phyloP scores from a whole-genome alignment of 2,329 filamentous ascomycete species.

The Aulographum hederae region DNA sequence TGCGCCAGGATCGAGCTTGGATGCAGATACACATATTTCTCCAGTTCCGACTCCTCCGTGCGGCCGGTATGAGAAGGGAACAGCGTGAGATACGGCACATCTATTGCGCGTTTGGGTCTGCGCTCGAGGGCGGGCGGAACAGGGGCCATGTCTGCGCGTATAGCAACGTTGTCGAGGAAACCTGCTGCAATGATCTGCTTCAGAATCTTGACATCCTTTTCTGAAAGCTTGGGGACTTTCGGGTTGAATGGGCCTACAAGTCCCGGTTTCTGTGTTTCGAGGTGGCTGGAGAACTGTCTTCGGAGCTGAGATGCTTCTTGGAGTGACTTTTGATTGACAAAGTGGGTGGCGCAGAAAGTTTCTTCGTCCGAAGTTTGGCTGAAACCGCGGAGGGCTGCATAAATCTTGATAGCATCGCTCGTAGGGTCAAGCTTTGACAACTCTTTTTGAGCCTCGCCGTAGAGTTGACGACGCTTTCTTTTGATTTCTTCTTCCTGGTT shows the following conservation, averaged over 20 bases:
- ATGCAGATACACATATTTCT: conserved; percentile 59
- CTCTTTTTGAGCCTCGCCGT: conserved; percentile 56
- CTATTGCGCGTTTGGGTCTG: conserved; percentile 69
- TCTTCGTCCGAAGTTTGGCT: conserved; percentile 41
- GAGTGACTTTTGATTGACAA: conserved; percentile 73
- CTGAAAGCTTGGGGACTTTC: conserved; percentile 36
- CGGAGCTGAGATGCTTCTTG: conserved; percentile 73
- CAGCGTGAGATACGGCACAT: conserved; percentile 80
- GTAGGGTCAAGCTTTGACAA: conserved; percentile 68
- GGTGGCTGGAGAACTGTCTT: conserved; percentile 62
- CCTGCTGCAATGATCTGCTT: conserved; percentile 86
- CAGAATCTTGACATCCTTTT: conserved; percentile 53
- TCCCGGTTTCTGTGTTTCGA: conserved; percentile 51
- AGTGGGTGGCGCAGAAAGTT: conserved; percentile 63
- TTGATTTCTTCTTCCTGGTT: conserved; percentile 52
- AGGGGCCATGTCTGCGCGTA: conserved; percentile 73
- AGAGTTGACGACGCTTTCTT: conserved; percentile 43
- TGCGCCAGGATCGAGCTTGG: conserved; percentile 60
- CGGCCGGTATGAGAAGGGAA: conserved; percentile 37
- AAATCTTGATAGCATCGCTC: conserved; percentile 76
- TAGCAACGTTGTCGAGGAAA: conserved; percentile 87
- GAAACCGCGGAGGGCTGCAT: conserved; percentile 78
- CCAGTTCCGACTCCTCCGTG: conserved; percentile 13
- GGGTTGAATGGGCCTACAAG: conserved; percentile 20
- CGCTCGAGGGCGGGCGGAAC: conserved; percentile 46